phyloP scores from a whole-genome alignment of 371 early-diverging fungal species.

The Mortierella sp. region DNA sequence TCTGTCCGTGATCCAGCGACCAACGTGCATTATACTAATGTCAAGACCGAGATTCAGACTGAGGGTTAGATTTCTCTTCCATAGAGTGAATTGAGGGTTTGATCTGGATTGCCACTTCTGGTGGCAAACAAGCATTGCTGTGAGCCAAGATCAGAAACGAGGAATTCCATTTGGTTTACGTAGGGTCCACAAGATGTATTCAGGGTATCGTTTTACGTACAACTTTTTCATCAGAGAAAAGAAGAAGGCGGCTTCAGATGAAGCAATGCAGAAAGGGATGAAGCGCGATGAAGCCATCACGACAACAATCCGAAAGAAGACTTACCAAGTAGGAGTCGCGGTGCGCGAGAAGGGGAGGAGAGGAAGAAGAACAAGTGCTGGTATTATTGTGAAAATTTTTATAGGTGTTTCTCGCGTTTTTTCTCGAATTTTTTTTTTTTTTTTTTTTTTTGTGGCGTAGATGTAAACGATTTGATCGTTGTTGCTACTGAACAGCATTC shows the following conservation, averaged over 20 bases:
- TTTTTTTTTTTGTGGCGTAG: too few relatives aligned
- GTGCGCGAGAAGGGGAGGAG: not conserved
- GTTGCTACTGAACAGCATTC: too few relatives aligned
- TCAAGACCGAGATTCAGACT: too few relatives aligned
- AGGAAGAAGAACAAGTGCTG: not conserved
- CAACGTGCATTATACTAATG: too few relatives aligned
- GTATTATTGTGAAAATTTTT: not conserved
- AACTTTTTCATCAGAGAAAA: constrained; percentile 53
- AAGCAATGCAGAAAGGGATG: not conserved
- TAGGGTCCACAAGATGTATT: constrained; percentile 52
- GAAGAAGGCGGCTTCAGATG: too few relatives aligned
- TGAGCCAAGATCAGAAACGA: constrained; percentile 48
- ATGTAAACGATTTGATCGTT: too few relatives aligned
- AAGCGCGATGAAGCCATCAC: not conserved
- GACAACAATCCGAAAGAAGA: not conserved
- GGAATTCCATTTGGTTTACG: constrained; percentile 57
- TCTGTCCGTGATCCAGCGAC: too few relatives aligned
- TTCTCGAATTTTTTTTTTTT: too few relatives aligned
- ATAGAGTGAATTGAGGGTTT: too few relatives aligned
- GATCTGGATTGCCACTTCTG: too few relatives aligned
- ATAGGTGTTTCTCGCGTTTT: not conserved
- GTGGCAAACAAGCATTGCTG: too few relatives aligned
- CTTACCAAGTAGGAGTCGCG: not conserved
- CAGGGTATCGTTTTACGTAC: constrained; percentile 56
- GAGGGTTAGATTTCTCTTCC: too few relatives aligned